These are phyloP conservation scores for Cicer yamashitae DNA, from an alignment of 306 rosid genomes.

Conservation along the genomic window DNA sequence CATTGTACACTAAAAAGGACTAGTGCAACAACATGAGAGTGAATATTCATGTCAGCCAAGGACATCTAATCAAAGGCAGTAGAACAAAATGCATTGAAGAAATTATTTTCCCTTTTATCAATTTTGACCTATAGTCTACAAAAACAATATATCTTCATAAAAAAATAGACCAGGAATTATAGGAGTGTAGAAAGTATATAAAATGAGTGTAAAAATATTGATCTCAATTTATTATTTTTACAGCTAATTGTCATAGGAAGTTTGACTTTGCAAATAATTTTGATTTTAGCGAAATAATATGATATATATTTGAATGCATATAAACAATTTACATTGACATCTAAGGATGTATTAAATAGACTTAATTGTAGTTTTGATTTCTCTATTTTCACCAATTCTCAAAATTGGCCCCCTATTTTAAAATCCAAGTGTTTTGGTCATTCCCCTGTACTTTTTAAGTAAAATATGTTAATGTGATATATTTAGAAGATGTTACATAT, in stretches of 20 bases:
- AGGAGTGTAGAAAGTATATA: not conserved
- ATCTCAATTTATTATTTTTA: not conserved
- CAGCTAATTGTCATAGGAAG: not conserved
- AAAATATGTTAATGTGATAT: too few species aligned
- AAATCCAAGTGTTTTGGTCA: too few species aligned
- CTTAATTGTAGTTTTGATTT: too few species aligned
- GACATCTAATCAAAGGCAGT: not conserved
- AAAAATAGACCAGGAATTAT: not conserved
- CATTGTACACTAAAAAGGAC: not conserved
- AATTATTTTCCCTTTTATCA: not conserved
- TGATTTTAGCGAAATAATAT: not conserved
- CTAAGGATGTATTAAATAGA: not conserved
- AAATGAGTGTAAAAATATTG: not conserved
- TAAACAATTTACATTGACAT: not conserved
- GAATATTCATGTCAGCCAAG: constrained; percentile 7
- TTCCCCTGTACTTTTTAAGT: too few species aligned
- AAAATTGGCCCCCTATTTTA: too few species aligned
- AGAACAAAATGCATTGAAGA: not conserved
- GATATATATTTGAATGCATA: constrained; percentile 16
- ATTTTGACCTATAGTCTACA: not conserved
- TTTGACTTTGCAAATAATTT: not conserved
- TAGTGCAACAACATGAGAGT: not conserved
- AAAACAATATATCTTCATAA: not conserved
- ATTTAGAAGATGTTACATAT: too few species aligned
- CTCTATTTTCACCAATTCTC: too few species aligned